Base-by-base conservation (phyloP, 805 yeast species). In the Cyberlindnera mrakii region DNA sequence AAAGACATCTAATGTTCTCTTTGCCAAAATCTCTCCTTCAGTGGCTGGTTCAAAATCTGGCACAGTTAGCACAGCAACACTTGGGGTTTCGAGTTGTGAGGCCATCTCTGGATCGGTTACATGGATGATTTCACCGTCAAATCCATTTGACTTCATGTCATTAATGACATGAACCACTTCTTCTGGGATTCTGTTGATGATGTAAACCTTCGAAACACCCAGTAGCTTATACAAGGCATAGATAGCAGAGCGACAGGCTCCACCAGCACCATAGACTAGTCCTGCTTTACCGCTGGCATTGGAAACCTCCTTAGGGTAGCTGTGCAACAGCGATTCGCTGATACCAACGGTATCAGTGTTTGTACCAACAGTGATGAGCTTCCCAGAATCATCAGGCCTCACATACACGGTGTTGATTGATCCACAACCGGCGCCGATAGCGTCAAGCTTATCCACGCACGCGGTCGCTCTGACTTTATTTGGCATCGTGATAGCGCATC, bases 331-430 rank as follows among this genome's bases (percentile, higher is more conserved):
- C 6, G 54, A 47, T 20, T 52, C 51, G 6, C 46, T 41, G 36
- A 55, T 54, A 15, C 59, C 59, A 9, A 55, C 50, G 8, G 59
- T 55, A 35, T 55, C 59, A 1, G 59, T 55, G 45, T 55, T 55
- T n/a, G 59, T 55, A 17, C 59, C 59, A 18, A 51, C 33, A 18
- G 43, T 51, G 5, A 45, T 39, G 2, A 39, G n/a, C 36, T 42
- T 44, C 10, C 41, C 43, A 17, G n/a, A 5, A 3, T 41, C 41
- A 5, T 41, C 36, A 1, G 41, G 23, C 47, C 49, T 45, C 3
- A 51, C 46, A 39, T 53, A 55, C 6, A 55, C 49, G 5, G 59
- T 55, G 48, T 55, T 55, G 40, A 55, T 55, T 16, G 59, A 52
- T 3, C 59, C 57, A 48, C 59, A 55, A 2, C 53, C 59, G 20